Evolutionary conservation across 1,284 basidiomycete species (phyloP).

Genomic region (Ustilago tritici): DNA sequence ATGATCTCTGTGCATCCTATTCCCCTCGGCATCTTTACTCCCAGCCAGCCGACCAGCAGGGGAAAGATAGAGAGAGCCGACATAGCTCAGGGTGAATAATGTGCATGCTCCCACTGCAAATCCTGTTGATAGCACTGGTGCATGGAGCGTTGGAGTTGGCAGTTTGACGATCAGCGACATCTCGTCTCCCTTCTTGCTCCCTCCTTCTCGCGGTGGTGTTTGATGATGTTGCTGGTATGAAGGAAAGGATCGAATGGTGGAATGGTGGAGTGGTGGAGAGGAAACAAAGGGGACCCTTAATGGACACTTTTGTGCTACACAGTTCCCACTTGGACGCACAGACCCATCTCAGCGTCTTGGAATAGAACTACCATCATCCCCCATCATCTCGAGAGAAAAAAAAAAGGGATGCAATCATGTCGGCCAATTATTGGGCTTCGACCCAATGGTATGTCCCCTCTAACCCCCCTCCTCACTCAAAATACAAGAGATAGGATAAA

Average conservation of each 20-base stretch:
- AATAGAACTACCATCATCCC: not conserved
- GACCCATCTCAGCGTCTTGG: not conserved
- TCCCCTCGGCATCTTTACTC: slow-evolving; percentile 25
- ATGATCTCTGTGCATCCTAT: slow-evolving; percentile 46
- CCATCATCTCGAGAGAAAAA: not conserved
- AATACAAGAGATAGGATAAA: not conserved
- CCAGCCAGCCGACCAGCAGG: slow-evolving; percentile 47
- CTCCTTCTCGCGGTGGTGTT: no score
- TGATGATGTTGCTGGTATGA: not conserved
- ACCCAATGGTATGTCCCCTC: slow-evolving; percentile 58
- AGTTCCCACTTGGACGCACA: not conserved
- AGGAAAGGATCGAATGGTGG: not conserved
- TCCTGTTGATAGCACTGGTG: slow-evolving; percentile 28
- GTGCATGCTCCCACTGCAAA: slow-evolving; percentile 38
- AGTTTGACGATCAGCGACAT: slow-evolving; percentile 42
- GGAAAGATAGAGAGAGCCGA: slow-evolving; percentile 72
- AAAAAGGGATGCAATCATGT: slow-evolving; percentile 32
- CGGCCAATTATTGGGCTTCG: slow-evolving; percentile 65
- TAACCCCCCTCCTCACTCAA: not conserved
- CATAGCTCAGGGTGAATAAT: slow-evolving; percentile 71
- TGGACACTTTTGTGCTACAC: not conserved
- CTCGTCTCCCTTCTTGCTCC: not conserved
- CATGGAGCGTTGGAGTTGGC: not conserved
- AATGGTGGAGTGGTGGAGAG: not conserved
- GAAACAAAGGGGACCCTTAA: slow-evolving; percentile 32